Evolutionary conservation across 176 grass and related monocot genomes (phyloP).

Genomic region (Stipa capillata): DNA sequence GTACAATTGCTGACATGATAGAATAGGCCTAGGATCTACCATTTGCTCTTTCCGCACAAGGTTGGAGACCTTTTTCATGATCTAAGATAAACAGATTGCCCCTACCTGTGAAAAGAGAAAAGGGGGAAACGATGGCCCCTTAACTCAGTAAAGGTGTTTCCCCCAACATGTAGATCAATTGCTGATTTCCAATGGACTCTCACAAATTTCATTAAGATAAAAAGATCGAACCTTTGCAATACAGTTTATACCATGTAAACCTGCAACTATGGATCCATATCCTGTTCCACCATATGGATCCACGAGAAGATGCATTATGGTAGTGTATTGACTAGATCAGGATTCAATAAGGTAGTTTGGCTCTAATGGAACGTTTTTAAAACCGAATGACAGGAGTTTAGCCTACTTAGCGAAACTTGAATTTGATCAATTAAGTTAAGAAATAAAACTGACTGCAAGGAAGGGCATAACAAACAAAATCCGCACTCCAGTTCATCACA

Average conservation of each 20-base stretch:
- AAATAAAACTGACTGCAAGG: no score
- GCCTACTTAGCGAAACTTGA: background rate
- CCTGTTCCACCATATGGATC: background rate
- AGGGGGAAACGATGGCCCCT: background rate
- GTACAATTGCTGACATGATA: conserved; percentile 13
- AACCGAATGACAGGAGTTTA: background rate
- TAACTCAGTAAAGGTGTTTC: conserved; percentile 20
- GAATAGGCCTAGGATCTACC: conserved; percentile 9
- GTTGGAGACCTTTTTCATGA: conserved; percentile 9
- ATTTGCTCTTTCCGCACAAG: conserved; percentile 29
- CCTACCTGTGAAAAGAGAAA: conserved; percentile 11
- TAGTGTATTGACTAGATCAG: background rate
- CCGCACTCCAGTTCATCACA: no score
- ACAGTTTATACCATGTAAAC: background rate
- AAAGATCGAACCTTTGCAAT: background rate
- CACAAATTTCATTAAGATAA: background rate
- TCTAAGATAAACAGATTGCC: conserved; percentile 9
- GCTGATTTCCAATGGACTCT: background rate
- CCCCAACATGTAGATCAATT: background rate
- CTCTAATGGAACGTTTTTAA: background rate
- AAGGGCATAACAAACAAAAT: no score
- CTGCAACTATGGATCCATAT: background rate
- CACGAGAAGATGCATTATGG: background rate
- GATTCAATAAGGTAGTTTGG: background rate
- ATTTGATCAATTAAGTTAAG: background rate